Evolutionary conservation across 208 protist species (phyloP), one percentile per base, ranked within the genome.

Genomic region (Crithidia bombi): DNA sequence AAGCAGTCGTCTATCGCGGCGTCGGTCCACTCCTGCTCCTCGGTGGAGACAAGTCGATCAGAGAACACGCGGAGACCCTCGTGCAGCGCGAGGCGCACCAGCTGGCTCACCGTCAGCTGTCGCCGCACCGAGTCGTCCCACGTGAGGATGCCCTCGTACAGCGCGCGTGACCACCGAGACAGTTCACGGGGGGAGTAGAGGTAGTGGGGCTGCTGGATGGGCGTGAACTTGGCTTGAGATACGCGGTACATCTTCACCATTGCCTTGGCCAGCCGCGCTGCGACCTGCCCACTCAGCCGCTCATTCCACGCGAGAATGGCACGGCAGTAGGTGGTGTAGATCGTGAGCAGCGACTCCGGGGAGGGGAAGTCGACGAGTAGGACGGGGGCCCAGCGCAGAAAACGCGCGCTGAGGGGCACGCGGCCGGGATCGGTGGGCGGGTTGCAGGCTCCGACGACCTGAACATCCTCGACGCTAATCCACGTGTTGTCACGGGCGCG

Each of bases 101-200:
- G 90, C 32, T 72, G 71, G 56, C 64, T 70, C 52, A 77, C 64
- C 39, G 28, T 61, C 55, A 79, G 68, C 36, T 73, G 61, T 25
- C 72, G 65, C 44, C 75, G 70, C 35, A 73, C 75, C 15, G 52
- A 30, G 39, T 78, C 75, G 49, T 96, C 86, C 79, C 90, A 87
- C 3, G 89, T 91, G 69, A 90, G 75, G 35, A 99, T 65, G 32
- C 87, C 97, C 73, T 99, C 95, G 64, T 98, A 88, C n/a, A 99
- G 73, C 21, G 99, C 98, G n/a, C 98, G 92, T 25, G 93, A 84
- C 98, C 98, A 99, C 30, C 98, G 94, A 21, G 97, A 98, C 14
- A 99, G 87, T 80, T 99, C 98, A 71, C 99, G 91, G 2, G 98
- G 98, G 21, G 92, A 98, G 92, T 99, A 99, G 44, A 99, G 89